Percentiles rank a stretch among this genome's conserved stretches.
These are phyloP conservation scores for Saccharomyces hybrid DNA, from an alignment of 1,139 yeast genomes.

Conservation along the genomic window DNA sequence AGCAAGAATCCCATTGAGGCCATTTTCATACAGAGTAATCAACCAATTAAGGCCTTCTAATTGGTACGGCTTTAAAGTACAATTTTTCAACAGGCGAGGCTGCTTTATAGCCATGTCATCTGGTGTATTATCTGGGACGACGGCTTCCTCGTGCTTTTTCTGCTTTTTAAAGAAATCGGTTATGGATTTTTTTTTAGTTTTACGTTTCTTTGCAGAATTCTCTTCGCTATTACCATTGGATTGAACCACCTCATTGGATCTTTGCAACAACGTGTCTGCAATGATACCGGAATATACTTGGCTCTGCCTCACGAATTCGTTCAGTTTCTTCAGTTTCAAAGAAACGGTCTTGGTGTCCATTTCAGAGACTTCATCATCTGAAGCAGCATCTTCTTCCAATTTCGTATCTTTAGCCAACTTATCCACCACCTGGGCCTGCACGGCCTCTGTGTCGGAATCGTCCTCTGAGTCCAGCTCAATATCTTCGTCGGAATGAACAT, in stretches of 20 bases:
- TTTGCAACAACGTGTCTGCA: constrained; percentile 60
- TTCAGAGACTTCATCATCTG: constrained; percentile 16
- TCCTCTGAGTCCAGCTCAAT: constrained; percentile 26
- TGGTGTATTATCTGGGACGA: constrained; percentile 6
- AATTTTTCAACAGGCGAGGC: constrained; percentile 61
- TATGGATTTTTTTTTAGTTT: constrained; percentile 12
- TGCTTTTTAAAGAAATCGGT: constrained; percentile 23
- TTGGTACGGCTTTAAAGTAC: constrained; percentile 72
- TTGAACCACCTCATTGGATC: constrained; percentile 30
- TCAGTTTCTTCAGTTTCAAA: constrained; percentile 51
- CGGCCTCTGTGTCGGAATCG: constrained; percentile 19
- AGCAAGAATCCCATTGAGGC: constrained; percentile 88
- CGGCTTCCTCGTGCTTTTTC: constrained; percentile 8
- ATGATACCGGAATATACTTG: constrained; percentile 78
- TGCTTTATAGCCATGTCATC: constrained; percentile 34
- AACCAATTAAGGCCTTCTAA: constrained; percentile 89
- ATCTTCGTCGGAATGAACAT: constrained; percentile 14
- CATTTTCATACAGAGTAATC: constrained; percentile 80
- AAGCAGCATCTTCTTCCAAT: constrained; percentile 7
- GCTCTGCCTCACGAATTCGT: constrained; percentile 70
- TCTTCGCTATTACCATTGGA: constrained; percentile 12
- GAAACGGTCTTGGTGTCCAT: constrained; percentile 22
- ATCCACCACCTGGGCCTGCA: constrained; percentile 9
- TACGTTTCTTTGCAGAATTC: constrained; percentile 22
- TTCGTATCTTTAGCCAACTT: constrained; percentile 7